Conservation (phyloP, 257 asterid species). For the Verbascum thapsus region DNA sequence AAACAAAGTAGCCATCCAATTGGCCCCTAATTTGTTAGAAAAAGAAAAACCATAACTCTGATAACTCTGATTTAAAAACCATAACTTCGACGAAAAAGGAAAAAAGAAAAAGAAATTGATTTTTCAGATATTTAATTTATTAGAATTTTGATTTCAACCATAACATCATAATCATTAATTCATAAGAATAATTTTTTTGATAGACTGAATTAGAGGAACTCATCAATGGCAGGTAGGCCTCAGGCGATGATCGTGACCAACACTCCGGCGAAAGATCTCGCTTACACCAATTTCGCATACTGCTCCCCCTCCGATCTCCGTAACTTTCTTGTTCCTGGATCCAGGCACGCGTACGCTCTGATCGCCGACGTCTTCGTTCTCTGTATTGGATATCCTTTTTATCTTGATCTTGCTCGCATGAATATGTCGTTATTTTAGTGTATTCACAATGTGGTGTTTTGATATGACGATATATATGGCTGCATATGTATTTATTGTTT, state of each 20-base stretch:
- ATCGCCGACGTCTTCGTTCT: conserved; percentile 76
- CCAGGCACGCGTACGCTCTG: conserved; percentile 57
- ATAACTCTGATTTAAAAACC: too few species aligned
- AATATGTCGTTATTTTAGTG: conserved; percentile 10
- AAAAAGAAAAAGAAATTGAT: too few species aligned
- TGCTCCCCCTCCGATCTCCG: conserved; percentile 74
- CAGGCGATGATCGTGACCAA: conserved; percentile 71
- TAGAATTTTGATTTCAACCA: too few species aligned
- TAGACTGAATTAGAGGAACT: conserved; percentile 18
- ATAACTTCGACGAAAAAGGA: too few species aligned
- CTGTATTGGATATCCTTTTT: conserved; percentile 84
- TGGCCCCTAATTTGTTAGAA: too few species aligned
- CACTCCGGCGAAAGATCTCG: conserved; percentile 87
- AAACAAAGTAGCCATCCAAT: too few species aligned
- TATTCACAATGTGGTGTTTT: conserved; percentile 13
- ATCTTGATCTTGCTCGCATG: conserved; percentile 19
- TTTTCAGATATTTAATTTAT: too few species aligned
- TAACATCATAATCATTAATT: too few species aligned
- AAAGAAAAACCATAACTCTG: too few species aligned
- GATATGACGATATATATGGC: too few species aligned
- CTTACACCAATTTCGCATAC: conserved; percentile 71
- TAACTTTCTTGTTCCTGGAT: conserved; percentile 65
- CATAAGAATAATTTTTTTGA: too few species aligned
- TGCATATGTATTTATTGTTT: neutral
- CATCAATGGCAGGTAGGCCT: conserved; percentile 57